Conservation (phyloP, 371 early-diverging fungal genomes). For the Mortierella sp. region DNA sequence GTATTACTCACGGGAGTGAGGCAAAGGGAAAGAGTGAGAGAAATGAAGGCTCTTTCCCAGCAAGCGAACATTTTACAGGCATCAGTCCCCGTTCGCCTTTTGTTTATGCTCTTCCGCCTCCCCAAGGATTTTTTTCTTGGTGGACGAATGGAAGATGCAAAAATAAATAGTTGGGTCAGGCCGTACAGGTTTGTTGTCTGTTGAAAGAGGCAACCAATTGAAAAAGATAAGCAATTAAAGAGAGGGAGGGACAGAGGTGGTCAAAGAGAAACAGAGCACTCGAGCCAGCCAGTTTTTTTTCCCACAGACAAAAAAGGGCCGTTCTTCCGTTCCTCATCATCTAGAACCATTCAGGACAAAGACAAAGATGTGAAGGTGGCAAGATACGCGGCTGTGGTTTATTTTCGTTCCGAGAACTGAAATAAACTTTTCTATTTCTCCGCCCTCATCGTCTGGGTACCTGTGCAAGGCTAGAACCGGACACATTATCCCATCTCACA, state of each 20-base stretch:
- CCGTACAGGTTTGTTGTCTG: neutral
- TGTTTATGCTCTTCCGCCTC: too few relatives aligned
- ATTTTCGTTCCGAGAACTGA: too few relatives aligned
- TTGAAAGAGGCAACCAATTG: neutral
- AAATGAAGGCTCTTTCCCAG: conserved; percentile 8
- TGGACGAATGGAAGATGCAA: neutral
- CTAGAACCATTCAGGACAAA: neutral
- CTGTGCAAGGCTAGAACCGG: neutral
- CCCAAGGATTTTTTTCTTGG: neutral
- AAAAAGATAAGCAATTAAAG: neutral
- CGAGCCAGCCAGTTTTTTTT: neutral
- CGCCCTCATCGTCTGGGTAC: neutral
- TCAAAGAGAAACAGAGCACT: neutral
- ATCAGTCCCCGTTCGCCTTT: neutral
- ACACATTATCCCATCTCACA: too few relatives aligned
- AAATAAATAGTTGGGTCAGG: neutral
- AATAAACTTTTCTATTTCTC: neutral
- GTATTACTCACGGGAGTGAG: conserved; percentile 1
- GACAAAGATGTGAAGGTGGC: neutral
- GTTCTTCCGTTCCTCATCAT: conserved; percentile 2
- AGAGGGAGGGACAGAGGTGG: neutral
- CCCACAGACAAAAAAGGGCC: conserved; percentile 11
- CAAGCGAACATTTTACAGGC: neutral
- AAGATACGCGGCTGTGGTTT: too few relatives aligned
- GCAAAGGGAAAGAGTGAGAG: too few relatives aligned